A percentile compares a stretch with the other conserved stretches of the same genome.
Conservation (phyloP, 768 basidiomycete species). For the Mrakia frigida region DNA sequence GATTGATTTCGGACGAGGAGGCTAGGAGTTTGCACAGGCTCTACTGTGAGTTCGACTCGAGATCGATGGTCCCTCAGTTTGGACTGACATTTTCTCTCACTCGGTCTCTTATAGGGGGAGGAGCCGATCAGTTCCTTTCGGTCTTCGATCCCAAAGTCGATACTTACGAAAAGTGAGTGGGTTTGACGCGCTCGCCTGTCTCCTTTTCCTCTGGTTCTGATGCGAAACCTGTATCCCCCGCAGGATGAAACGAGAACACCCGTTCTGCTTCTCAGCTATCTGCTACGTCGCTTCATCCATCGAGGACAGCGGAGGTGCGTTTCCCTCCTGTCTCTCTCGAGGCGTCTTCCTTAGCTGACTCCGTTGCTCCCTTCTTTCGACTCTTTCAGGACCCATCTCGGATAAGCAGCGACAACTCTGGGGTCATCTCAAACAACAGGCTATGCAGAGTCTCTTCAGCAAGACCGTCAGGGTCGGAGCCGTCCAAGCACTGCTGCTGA, state of each 20-base stretch:
- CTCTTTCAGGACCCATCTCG: not conserved
- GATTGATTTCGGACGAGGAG: conserved; percentile 14
- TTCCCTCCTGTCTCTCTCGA: not conserved
- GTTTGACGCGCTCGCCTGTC: not conserved
- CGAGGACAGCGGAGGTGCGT: conserved; percentile 8
- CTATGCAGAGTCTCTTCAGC: conserved; percentile 22
- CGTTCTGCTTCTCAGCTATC: conserved; percentile 18
- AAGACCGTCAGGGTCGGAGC: conserved; percentile 3
- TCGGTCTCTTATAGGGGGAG: not conserved
- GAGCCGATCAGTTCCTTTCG: conserved; percentile 18
- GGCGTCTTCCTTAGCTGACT: not conserved
- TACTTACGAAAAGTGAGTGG: conserved; percentile 3
- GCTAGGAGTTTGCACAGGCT: not conserved
- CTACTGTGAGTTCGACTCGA: not conserved
- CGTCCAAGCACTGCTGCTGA: conserved; percentile 12
- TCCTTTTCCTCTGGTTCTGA: too few relatives aligned
- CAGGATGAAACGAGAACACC: conserved; percentile 18
- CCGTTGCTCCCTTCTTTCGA: not conserved
- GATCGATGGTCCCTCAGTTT: too few relatives aligned
- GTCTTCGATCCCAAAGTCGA: conserved; percentile 13
- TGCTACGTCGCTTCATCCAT: conserved; percentile 21
- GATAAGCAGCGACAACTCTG: conserved; percentile 12
- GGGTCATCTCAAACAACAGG: conserved; percentile 17
- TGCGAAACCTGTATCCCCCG: not conserved
- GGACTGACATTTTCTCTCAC: too few relatives aligned